Conservation (phyloP, 768 basidiomycete species). For the Lactarius deliciosus region DNA sequence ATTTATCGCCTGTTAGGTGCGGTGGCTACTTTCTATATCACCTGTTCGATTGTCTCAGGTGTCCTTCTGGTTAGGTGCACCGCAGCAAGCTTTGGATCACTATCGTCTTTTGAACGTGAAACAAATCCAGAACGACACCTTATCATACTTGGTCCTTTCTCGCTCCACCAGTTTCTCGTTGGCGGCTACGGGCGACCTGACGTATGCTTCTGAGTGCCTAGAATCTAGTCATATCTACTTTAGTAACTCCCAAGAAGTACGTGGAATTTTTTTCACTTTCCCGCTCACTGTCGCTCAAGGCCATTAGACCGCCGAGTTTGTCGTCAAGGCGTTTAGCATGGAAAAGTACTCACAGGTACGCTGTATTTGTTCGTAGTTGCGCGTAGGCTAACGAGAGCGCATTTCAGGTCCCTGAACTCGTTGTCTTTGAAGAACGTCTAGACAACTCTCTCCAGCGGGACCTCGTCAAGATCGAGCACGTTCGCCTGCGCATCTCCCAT, state of each 20-base stretch:
- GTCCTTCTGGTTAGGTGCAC: constrained; percentile 52
- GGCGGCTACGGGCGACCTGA: constrained; percentile 72
- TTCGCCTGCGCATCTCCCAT: constrained; percentile 78
- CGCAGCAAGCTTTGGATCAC: constrained; percentile 72
- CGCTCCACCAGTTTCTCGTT: constrained; percentile 78
- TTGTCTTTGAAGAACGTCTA: constrained; percentile 73
- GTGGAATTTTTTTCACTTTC: background rate
- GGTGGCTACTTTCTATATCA: constrained; percentile 23
- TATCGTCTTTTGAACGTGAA: constrained; percentile 77
- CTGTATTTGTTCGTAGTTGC: background rate
- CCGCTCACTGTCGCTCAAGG: constrained; percentile 15
- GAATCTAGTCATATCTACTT: constrained; percentile 81
- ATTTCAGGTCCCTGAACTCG: constrained; percentile 77
- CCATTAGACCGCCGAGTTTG: constrained; percentile 70
- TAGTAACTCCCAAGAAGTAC: constrained; percentile 75
- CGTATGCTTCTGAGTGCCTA: constrained; percentile 70
- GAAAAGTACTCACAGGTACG: constrained; percentile 83
- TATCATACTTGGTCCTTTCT: constrained; percentile 80
- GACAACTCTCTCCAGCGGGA: constrained; percentile 87
- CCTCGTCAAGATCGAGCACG: constrained; percentile 76
- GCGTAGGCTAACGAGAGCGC: background rate
- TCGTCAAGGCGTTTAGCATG: constrained; percentile 70
- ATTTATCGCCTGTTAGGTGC: constrained; percentile 80
- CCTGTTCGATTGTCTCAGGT: constrained; percentile 1
- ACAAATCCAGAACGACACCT: constrained; percentile 85